phyloP scores from a whole-genome alignment of 176 grass and related monocot genomes.

The Calamus simplicifolius region DNA sequence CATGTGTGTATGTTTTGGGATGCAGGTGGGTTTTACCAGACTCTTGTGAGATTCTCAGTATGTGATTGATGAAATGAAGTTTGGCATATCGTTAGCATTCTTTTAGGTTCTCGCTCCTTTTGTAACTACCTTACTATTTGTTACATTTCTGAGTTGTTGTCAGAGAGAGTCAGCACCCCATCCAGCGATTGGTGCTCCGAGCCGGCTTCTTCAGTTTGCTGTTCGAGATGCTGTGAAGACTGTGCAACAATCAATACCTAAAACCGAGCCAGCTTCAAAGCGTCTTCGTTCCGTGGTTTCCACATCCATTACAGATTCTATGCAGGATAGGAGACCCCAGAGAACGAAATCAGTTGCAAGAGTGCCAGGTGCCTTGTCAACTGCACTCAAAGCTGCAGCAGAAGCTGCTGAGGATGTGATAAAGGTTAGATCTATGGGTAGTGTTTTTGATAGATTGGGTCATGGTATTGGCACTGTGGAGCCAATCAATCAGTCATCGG shows the following conservation, averaged over 20 bases:
- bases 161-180: slow-evolving; percentile 48
- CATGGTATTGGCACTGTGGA: slow-evolving; percentile 19
- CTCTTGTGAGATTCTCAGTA: no score
- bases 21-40: no score
- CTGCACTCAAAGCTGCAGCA: slow-evolving; percentile 55
- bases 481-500: slow-evolving; percentile 18
- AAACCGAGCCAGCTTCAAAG: slow-evolving; percentile 56
- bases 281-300: slow-evolving; percentile 66
- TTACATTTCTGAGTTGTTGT: slow-evolving; percentile 20
- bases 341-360: slow-evolving; percentile 48
- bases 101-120: no score
- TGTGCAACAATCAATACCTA: slow-evolving; percentile 44
- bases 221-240: slow-evolving; percentile 92
- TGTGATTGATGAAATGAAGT: no score
- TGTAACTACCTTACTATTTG: slow-evolving; percentile 10
- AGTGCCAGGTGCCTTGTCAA: slow-evolving; percentile 51
- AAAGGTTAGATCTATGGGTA: slow-evolving; percentile 58
- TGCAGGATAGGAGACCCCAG: slow-evolving; percentile 36
- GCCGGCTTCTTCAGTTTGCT: slow-evolving; percentile 79
- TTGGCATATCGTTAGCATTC: no score
- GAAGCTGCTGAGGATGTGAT: slow-evolving; percentile 71
- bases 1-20: no score
- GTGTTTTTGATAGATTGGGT: slow-evolving; percentile 81
- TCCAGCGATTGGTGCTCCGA: slow-evolving; percentile 49
- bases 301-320: slow-evolving; percentile 34